Conservation (phyloP, 805 yeast genomes). For the Kodamaea nitidulidarum region DNA sequence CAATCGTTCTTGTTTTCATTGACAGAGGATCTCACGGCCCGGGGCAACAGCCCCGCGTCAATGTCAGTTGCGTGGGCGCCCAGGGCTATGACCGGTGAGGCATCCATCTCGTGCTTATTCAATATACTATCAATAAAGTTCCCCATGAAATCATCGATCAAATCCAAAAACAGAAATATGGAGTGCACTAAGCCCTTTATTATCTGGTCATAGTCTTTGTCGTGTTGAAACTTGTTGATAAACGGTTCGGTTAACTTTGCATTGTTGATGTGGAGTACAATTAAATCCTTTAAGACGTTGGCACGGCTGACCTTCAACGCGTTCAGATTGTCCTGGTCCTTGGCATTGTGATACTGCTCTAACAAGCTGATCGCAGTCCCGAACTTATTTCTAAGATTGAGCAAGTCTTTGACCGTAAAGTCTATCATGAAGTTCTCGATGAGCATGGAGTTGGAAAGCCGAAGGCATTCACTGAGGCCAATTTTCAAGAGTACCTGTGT, state of each 20-base stretch:
- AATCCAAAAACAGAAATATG: slow-evolving; percentile 34
- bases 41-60: no score
- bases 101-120: slow-evolving; percentile 7
- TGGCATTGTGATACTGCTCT: slow-evolving; percentile 21
- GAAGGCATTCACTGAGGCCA: slow-evolving; percentile 47
- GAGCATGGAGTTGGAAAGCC: slow-evolving; percentile 46
- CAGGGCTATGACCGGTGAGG: background rate
- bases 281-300: slow-evolving; percentile 43
- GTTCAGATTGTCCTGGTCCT: slow-evolving; percentile 16
- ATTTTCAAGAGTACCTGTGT: slow-evolving; percentile 38
- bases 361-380: slow-evolving; percentile 37
- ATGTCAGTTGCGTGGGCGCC: no score
- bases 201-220: slow-evolving; percentile 27
- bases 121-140: slow-evolving; percentile 21
- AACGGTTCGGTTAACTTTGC: slow-evolving; percentile 53
- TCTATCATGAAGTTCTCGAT: slow-evolving; percentile 50
- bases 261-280: slow-evolving; percentile 45
- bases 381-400: slow-evolving; percentile 38
- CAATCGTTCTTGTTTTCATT: background rate
- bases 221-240: slow-evolving; percentile 29
- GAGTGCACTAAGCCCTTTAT: slow-evolving; percentile 37
- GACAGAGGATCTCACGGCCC: background rate
- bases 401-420: slow-evolving; percentile 38
- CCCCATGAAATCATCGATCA: slow-evolving; percentile 30
- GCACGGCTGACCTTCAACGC: slow-evolving; percentile 10